Conservation (phyloP, 2,329 filamentous ascomycete genomes). For the Talaromyces sp. region DNA sequence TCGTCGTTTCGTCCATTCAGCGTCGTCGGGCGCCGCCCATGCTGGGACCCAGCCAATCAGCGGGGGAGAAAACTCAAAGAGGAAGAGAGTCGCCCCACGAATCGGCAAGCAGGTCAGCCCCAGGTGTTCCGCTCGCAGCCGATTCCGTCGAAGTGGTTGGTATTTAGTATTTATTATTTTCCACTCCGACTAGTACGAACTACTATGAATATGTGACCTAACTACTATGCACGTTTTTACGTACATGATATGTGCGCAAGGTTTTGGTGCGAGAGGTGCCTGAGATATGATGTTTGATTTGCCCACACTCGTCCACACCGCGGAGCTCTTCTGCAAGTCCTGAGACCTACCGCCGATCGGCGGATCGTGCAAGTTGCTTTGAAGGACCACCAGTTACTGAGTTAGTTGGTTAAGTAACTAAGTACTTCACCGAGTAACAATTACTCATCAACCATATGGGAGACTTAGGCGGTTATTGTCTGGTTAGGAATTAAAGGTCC, state of each 20-base stretch:
- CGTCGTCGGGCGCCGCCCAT: neutral
- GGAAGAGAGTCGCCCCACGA: neutral
- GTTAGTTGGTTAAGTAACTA: no score
- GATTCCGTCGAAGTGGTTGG: neutral
- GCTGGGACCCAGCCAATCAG: neutral
- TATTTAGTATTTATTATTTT: no score
- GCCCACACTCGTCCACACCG: neutral
- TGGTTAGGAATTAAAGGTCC: no score
- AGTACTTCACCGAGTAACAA: no score
- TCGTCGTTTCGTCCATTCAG: constrained; percentile 15
- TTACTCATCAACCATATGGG: no score
- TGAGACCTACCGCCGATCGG: neutral
- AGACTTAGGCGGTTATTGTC: no score
- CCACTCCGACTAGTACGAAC: no score
- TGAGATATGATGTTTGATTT: neutral
- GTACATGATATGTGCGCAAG: no score
- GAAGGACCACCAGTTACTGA: no score
- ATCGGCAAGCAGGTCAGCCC: constrained; percentile 6
- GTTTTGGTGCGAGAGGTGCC: neutral
- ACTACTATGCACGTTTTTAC: no score
- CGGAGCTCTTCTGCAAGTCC: neutral
- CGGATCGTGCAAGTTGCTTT: neutral
- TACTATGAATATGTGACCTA: no score
- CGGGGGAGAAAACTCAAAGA: neutral
- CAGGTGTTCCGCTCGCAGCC: constrained; percentile 14